Conservation (phyloP, 495 filamentous ascomycete species). For the Aspergillus taichungensis region DNA sequence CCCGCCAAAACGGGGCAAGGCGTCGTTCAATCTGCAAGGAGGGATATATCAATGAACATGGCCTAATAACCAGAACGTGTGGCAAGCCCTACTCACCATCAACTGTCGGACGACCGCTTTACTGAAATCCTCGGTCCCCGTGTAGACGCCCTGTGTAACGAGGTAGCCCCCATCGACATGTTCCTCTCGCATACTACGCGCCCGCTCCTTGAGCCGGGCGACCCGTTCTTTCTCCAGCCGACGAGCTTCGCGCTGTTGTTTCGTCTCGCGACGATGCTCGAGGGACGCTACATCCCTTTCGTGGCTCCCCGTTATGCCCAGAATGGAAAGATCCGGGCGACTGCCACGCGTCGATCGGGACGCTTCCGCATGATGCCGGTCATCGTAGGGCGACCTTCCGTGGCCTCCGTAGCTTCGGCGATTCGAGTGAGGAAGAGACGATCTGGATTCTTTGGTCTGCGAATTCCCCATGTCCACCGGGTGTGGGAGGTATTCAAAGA, state of each 20-base stretch:
- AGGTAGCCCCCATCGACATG: slow-evolving; percentile 90
- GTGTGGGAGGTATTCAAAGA: neutral
- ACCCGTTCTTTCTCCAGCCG: slow-evolving; percentile 73
- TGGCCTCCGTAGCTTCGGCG: slow-evolving; percentile 26
- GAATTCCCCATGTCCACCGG: slow-evolving; percentile 47
- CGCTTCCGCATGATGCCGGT: slow-evolving; percentile 29
- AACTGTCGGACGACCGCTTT: slow-evolving; percentile 84
- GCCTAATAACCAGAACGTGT: neutral
- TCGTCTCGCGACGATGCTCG: slow-evolving; percentile 69
- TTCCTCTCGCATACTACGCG: slow-evolving; percentile 88
- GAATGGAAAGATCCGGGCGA: slow-evolving; percentile 47
- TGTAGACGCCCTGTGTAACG: slow-evolving; percentile 91
- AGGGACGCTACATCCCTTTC: slow-evolving; percentile 34
- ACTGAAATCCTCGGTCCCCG: slow-evolving; percentile 85
- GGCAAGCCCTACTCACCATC: slow-evolving; percentile 54
- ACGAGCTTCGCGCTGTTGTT: slow-evolving; percentile 81
- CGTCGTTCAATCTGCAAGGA: slow-evolving; percentile 71
- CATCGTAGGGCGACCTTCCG: slow-evolving; percentile 26
- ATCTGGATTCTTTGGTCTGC: slow-evolving; percentile 50
- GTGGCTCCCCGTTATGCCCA: slow-evolving; percentile 39
- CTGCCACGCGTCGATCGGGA: slow-evolving; percentile 41
- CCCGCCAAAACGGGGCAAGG: slow-evolving; percentile 90
- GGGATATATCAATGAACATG: slow-evolving; percentile 4
- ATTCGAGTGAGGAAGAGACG: slow-evolving; percentile 21
- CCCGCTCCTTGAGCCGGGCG: slow-evolving; percentile 68